Evolutionary conservation across 1,284 basidiomycete species (phyloP), one percentile per base, ranked within the genome.

Genomic region (Sporisorium scitamineum): DNA sequence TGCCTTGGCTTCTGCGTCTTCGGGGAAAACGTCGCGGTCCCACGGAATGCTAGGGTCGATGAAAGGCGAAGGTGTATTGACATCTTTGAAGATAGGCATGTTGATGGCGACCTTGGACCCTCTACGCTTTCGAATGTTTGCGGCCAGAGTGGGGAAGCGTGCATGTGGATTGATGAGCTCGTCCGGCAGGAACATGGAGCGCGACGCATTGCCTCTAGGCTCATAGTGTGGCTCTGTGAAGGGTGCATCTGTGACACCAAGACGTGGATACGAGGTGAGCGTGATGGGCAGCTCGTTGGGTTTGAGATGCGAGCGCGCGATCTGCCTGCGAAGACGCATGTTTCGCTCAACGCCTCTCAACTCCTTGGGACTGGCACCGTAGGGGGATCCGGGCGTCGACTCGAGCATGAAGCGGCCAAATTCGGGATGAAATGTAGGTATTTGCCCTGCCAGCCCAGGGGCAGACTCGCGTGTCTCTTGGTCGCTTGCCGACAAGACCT

Each of bases 321-420:
- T 90, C 78, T 89, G 89, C 45, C 96, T 93, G 77, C 96, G 94
- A 66, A 71, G 48, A 45, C 91, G 91, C 97, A 99, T 99, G 87
- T 99, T 94, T 54, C 88, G 87, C 87, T 99, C 96, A 10, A 99
- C 96, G 7, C 91, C 90, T 52, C 97, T 88, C 16, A 99, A 89
- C 85, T 97, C 94, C 54, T 89, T 88, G 39, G 96, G 90, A 26
- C 90, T 92, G 18, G 93, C 94, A 7, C 93, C 92, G 87, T 97
- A 99, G 1, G 97, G 97, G 45, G 90, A 90, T 3, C 97, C 97
- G 0, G 97, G 97, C 0, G 96, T 99, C 8, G 94, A 95, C 86
- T 99, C 97, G 62, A 99, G 89, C 97, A 99, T 99, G 88, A 94
- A 99, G 44, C 95, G 90, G 54, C 96, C 97, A 87, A 96, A 99